These are phyloP conservation scores for Aspergillus avenaceus DNA, from an alignment of 495 filamentous ascomycete genomes.

Conservation along the genomic window DNA sequence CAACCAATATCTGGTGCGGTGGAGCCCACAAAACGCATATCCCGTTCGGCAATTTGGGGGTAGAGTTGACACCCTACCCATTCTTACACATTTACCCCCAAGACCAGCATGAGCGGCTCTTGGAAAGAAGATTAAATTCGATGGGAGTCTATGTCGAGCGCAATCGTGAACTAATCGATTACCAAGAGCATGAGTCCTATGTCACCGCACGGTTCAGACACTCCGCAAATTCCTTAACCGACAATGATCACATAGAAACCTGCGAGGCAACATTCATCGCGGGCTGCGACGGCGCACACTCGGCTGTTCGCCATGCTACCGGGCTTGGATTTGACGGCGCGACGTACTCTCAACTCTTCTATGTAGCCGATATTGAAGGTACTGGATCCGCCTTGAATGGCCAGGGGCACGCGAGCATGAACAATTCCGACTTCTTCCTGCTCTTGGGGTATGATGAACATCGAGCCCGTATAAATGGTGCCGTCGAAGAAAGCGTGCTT, in stretches of 20 bases:
- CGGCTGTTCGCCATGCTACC: slow-evolving; percentile 23
- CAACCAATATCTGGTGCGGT: slow-evolving; percentile 33
- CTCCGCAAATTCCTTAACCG: neutral
- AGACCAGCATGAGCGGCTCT: slow-evolving; percentile 32
- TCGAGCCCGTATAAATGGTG: slow-evolving; percentile 23
- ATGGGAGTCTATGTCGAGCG: slow-evolving; percentile 30
- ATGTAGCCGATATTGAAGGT: slow-evolving; percentile 32
- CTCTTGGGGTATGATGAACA: slow-evolving; percentile 22
- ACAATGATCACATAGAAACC: slow-evolving; percentile 10
- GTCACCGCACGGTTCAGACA: slow-evolving; percentile 24
- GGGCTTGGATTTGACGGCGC: slow-evolving; percentile 28
- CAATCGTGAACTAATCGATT: slow-evolving; percentile 20
- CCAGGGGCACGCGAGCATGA: slow-evolving; percentile 28
- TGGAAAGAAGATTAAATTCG: slow-evolving; percentile 28
- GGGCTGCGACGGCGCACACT: slow-evolving; percentile 36
- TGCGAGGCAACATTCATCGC: slow-evolving; percentile 28
- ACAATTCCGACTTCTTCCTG: slow-evolving; percentile 24
- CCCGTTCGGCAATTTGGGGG: slow-evolving; percentile 21
- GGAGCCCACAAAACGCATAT: slow-evolving; percentile 20
- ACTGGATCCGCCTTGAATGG: slow-evolving; percentile 28
- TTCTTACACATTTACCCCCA: slow-evolving; percentile 28
- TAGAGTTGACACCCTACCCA: slow-evolving; percentile 30
- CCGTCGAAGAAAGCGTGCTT: slow-evolving; percentile 12
- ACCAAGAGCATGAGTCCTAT: slow-evolving; percentile 18
- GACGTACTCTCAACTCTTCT: slow-evolving; percentile 30